Base-by-base conservation (phyloP, 2,329 filamentous ascomycete species). In the Fusarium nanum region DNA sequence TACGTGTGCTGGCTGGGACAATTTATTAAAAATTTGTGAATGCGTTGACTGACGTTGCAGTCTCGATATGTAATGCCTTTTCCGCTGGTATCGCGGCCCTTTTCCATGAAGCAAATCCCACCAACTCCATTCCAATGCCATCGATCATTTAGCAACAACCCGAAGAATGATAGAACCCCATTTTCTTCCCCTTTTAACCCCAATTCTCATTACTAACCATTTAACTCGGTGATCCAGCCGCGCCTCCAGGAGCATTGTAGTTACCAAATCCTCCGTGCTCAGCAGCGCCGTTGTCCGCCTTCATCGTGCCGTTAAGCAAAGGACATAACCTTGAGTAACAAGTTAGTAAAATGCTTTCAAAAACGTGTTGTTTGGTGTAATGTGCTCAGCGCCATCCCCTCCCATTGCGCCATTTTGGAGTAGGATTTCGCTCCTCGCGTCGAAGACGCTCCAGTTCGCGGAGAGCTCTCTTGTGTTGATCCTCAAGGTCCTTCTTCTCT, bases 251-350 rank as follows among this genome's bases (percentile, higher is more conserved):
- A 20, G 83, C 82, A 53, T 81, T 82, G 77, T 86, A 87, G 57
- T 86, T 85, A 61, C 87, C 87, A 78, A 89, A 89, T 9, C 87
- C 86, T 57, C 86, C 85, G 65, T 88, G 84, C 67, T 89, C 87
- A 40, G 82, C 82, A n/a, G 82, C 81, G 60, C 83, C 82, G 67
- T 86, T 86, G 72, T 87, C 86, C 41, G 83, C 81, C 70, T 92
- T 91, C 83, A 92, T 92, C 32, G 92, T 93, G 55, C 93, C 93
- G 78, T 97, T 97, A 67, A 97, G 90, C 79, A 96, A 85, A 49
- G 93, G 93, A 79, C 93, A 97, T 75, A 94, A 87, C 79, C 91
- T 93, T 86, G 55, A 57, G 45, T 16, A 58, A 68, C 22, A 64
- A 57, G 73, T 76, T 72, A 76, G 74, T 61, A 67, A 67, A 44